These are phyloP conservation scores for Helianthus annuus DNA, from an alignment of 129 eudicot species.

Conservation along the genomic window DNA sequence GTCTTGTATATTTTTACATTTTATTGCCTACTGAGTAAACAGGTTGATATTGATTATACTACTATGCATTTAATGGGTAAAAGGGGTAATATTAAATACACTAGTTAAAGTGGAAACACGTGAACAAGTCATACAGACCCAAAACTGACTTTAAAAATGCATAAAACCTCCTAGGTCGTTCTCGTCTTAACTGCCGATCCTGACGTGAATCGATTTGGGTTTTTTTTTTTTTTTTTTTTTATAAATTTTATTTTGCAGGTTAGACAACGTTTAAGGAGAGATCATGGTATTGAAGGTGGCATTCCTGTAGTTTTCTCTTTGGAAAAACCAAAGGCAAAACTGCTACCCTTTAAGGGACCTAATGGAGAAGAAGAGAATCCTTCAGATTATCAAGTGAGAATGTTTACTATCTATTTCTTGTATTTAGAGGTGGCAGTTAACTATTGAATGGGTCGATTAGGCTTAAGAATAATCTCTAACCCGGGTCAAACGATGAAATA, in stretches of 20 bases:
- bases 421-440: slow-evolving; percentile 11
- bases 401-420: slow-evolving; percentile 14
- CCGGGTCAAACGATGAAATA: neutral
- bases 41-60: slow-evolving; percentile 7
- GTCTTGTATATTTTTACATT: slow-evolving; percentile 3
- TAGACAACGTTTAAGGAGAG: slow-evolving; percentile 81
- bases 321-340: slow-evolving; percentile 96
- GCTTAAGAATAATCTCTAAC: slow-evolving; percentile 1
- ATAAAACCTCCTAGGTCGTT: neutral
- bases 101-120: neutral
- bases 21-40: slow-evolving; percentile 14
- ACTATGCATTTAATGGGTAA: neutral
- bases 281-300: slow-evolving; percentile 94
- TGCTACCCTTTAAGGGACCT: slow-evolving; percentile 93
- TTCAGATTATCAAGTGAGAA: slow-evolving; percentile 93
- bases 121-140: neutral
- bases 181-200: neutral
- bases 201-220: neutral
- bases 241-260: slow-evolving; percentile 54
- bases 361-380: slow-evolving; percentile 96
- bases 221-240: no score
- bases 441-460: neutral
- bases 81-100: neutral
- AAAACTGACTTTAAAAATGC: neutral
- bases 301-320: slow-evolving; percentile 94